Percentiles rank a stretch among this genome's conserved stretches.
Evolutionary conservation across 2,329 filamentous ascomycete genomes (phyloP).

Genomic region (Rhinocladiella similis): DNA sequence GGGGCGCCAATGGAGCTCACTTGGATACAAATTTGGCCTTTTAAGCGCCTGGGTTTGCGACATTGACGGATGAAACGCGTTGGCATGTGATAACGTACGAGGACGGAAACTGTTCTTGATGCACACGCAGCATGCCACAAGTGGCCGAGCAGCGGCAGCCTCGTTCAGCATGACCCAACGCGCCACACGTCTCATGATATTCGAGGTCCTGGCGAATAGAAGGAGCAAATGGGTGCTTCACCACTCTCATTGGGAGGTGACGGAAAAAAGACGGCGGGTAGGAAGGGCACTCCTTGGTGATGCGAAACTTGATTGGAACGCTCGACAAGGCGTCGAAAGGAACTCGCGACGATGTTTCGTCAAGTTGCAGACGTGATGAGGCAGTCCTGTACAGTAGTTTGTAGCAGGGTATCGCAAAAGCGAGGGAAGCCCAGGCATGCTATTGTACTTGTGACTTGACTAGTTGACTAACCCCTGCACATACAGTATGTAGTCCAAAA

Average conservation of each 20-base stretch:
- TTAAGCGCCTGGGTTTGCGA: no score
- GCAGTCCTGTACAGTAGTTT: neutral
- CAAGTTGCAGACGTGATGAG: neutral
- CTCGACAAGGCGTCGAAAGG: neutral
- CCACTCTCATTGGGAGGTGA: constrained; percentile 1
- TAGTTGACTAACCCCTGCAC: no score
- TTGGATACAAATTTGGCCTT: no score
- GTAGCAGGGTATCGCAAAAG: neutral
- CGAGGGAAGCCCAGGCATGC: neutral
- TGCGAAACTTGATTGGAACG: constrained; percentile 4
- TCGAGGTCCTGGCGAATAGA: constrained; percentile 1
- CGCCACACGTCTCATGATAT: constrained; percentile 4
- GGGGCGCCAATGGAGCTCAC: no score
- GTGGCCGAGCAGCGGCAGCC: no score
- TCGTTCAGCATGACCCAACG: neutral
- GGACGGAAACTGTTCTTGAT: neutral
- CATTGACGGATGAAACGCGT: no score
- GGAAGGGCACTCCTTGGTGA: neutral
- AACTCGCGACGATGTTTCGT: no score
- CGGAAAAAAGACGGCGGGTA: constrained; percentile 7
- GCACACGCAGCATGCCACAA: neutral
- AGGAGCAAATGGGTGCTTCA: constrained; percentile 1
- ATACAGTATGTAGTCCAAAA: no score
- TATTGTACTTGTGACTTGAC: no score
- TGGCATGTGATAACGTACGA: no score